phyloP scores from a whole-genome alignment of 176 grass and related monocot genomes.

The Themeda triandra region DNA sequence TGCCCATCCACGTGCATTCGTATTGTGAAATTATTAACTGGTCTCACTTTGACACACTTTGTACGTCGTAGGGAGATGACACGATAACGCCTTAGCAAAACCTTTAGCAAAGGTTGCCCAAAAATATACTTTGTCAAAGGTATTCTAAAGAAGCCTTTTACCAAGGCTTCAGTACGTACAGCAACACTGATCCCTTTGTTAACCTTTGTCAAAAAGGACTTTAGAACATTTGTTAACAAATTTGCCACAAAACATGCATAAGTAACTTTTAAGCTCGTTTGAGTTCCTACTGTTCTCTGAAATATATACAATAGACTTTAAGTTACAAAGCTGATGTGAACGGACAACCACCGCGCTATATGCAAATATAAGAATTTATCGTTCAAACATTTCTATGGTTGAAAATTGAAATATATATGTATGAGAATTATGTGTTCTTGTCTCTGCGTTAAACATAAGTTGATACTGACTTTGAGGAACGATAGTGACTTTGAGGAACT shows the following conservation, averaged over 20 bases:
- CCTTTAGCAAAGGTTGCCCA: background rate
- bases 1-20: slow-evolving; percentile 20
- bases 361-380: background rate
- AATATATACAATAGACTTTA: background rate
- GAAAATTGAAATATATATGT: too few relatives aligned
- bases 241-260: background rate
- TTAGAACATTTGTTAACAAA: background rate
- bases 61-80: background rate
- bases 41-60: background rate
- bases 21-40: background rate
- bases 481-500: background rate
- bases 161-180: slow-evolving; percentile 11
- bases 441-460: background rate
- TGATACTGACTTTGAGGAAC: background rate
- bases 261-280: background rate
- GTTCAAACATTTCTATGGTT: too few relatives aligned
- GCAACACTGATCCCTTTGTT: slow-evolving; percentile 20
- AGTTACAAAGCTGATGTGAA: background rate
- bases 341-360: background rate
- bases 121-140: slow-evolving; percentile 25
- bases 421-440: background rate
- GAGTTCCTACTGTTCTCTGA: background rate
- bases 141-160: slow-evolving; percentile 13
- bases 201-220: slow-evolving; percentile 21
- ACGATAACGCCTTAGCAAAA: background rate